phyloP scores from a whole-genome alignment of 495 filamentous ascomycete species.

The Aspergillus saccharolyticus region DNA sequence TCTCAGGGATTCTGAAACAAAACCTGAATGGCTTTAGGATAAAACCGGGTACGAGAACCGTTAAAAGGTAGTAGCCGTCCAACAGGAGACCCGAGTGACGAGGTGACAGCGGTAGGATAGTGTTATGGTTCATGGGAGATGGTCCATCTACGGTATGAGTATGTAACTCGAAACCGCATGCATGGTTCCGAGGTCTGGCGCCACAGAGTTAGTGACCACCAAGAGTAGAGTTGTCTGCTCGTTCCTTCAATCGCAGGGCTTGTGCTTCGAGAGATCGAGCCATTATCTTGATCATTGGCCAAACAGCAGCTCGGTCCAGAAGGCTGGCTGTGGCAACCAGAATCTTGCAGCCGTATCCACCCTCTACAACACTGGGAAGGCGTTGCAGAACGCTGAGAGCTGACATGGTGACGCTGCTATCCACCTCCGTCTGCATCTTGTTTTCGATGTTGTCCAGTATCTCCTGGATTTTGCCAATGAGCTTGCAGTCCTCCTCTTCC shows the following conservation, averaged over 20 bases:
- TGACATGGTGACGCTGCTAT: slow-evolving; percentile 41
- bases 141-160: not conserved
- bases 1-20: not conserved
- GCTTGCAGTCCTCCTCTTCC: slow-evolving; percentile 85
- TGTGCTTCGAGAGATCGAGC: slow-evolving; percentile 80
- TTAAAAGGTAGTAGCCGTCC: no score
- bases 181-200: slow-evolving; percentile 6
- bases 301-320: slow-evolving; percentile 84
- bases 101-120: no score
- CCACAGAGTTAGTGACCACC: slow-evolving; percentile 31
- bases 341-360: slow-evolving; percentile 81
- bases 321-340: slow-evolving; percentile 82
- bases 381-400: slow-evolving; percentile 48
- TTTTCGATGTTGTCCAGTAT: slow-evolving; percentile 72
- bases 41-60: no score
- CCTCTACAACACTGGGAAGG: slow-evolving; percentile 55
- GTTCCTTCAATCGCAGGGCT: slow-evolving; percentile 71
- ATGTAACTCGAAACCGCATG: not conserved
- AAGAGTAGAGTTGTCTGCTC: slow-evolving; percentile 60
- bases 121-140: no score
- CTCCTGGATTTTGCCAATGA: slow-evolving; percentile 78
- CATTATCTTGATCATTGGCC: slow-evolving; percentile 92
- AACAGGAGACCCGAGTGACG: no score
- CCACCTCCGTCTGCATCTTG: slow-evolving; percentile 64
- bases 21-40: no score